Conservation (phyloP, 805 yeast species). For the Candida nanaspora region DNA sequence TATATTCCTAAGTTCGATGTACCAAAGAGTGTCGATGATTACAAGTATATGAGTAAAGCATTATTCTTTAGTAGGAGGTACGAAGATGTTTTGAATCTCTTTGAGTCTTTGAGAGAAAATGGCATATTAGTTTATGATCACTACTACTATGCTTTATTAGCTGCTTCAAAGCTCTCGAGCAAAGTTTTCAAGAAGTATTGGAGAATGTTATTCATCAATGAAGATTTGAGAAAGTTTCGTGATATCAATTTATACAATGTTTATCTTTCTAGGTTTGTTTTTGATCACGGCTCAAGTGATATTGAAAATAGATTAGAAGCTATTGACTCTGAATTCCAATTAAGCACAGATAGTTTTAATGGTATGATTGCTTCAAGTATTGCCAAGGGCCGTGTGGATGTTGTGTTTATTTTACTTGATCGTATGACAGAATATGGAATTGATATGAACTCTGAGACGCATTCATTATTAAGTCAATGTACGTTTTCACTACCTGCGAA, state of each 20-base stretch:
- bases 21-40: constrained; percentile 9
- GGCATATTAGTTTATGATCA: constrained; percentile 9
- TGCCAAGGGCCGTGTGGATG: neutral
- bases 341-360: neutral
- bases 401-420: neutral
- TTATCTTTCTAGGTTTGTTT: neutral
- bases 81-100: neutral
- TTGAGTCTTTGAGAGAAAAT: neutral
- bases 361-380: neutral
- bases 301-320: neutral
- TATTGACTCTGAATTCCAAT: neutral
- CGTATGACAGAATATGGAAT: neutral
- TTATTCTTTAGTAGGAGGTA: constrained; percentile 18
- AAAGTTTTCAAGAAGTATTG: neutral
- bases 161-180: neutral
- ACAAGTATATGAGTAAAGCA: constrained; percentile 17
- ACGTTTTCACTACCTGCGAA: neutral
- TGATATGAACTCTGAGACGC: constrained; percentile 16
- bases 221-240: constrained; percentile 5
- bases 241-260: constrained; percentile 9
- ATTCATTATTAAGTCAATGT: constrained; percentile 19
- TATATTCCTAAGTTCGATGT: constrained; percentile 19
- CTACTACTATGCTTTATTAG: neutral
- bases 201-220: neutral
- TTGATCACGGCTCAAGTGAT: neutral